These are phyloP conservation scores for Candida glucosophila DNA, from an alignment of 1,139 yeast species.

Conservation along the genomic window DNA sequence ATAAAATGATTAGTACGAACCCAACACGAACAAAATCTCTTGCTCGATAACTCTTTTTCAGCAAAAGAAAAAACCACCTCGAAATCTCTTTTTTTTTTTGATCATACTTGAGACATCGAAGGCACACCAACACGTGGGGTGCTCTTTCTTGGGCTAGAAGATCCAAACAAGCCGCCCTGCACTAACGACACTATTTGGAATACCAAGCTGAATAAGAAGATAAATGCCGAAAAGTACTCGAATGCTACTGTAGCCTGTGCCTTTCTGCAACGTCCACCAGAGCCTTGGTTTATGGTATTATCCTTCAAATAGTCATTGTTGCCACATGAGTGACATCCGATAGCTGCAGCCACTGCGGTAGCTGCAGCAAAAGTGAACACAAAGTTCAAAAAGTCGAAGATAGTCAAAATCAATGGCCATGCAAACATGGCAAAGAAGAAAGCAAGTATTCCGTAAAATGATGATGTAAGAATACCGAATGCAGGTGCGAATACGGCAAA, in stretches of 20 bases:
- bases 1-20: too few species aligned
- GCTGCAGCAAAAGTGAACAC: conserved; percentile 94
- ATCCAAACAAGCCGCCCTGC: conserved; percentile 71
- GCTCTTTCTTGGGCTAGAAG: conserved; percentile 28
- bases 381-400: conserved; percentile 77
- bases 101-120: conserved; percentile 75
- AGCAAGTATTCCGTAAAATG: conserved; percentile 73
- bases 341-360: conserved; percentile 86
- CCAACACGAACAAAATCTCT: too few species aligned
- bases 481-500: conserved; percentile 82
- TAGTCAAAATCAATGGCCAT: conserved; percentile 72
- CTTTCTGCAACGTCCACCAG: conserved; percentile 80
- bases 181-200: conserved; percentile 51
- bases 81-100: too few species aligned
- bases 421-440: conserved; percentile 73
- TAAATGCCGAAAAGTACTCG: conserved; percentile 77
- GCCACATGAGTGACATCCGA: conserved; percentile 77
- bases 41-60: too few species aligned
- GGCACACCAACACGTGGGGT: conserved; percentile 78
- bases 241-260: conserved; percentile 90
- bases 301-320: conserved; percentile 53
- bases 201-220: conserved; percentile 61
- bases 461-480: conserved; percentile 73
- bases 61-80: too few species aligned
- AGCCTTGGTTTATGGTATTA: conserved; percentile 71